Conservation (phyloP, 495 filamentous ascomycete genomes). For the Penicillium goetzii region DNA sequence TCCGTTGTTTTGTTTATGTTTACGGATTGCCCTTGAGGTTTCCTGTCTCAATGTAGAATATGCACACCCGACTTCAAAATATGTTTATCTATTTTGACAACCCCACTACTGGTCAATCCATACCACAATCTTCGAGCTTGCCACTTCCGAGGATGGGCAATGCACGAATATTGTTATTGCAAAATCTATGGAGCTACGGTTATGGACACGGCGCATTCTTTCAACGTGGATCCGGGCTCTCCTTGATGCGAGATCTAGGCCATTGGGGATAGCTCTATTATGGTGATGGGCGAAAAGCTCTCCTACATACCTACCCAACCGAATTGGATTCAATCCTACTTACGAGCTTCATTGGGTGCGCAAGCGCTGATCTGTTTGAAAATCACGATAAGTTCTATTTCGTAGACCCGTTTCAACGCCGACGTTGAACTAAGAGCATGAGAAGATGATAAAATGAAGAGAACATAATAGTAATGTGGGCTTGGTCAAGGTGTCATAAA, state of each 20-base stretch:
- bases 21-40: background rate
- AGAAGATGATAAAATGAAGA: slow-evolving; percentile 3
- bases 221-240: no score
- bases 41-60: background rate
- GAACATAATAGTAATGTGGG: background rate
- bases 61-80: background rate
- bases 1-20: background rate
- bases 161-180: background rate
- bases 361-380: slow-evolving; percentile 1
- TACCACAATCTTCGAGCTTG: background rate
- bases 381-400: slow-evolving; percentile 36
- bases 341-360: background rate
- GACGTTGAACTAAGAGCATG: slow-evolving; percentile 21
- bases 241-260: background rate
- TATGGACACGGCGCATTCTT: no score
- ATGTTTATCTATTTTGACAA: background rate
- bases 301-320: slow-evolving; percentile 6
- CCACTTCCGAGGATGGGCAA: background rate
- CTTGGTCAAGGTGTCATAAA: slow-evolving; percentile 37
- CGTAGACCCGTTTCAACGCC: slow-evolving; percentile 33
- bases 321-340: background rate
- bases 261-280: background rate
- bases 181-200: no score
- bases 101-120: background rate
- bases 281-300: no score